phyloP scores from a whole-genome alignment of 176 grass and related monocot species.

The Lolium perenne region DNA sequence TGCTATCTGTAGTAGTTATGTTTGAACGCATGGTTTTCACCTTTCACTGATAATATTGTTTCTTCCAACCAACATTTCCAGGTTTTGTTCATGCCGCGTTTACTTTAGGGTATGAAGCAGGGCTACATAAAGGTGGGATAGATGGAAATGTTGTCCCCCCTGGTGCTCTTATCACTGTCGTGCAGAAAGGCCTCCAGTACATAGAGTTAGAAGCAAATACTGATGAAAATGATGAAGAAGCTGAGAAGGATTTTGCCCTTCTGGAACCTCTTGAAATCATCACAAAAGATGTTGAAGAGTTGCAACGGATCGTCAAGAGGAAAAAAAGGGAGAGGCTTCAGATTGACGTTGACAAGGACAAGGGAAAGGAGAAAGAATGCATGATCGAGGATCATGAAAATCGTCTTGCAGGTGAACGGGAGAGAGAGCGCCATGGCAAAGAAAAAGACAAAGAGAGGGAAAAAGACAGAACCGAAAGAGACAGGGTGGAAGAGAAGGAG shows the following conservation, averaged over 20 bases:
- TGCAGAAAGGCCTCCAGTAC: constrained; percentile 97
- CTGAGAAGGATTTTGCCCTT: constrained; percentile 83
- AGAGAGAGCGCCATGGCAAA: constrained; percentile 67
- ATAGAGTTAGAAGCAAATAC: constrained; percentile 97
- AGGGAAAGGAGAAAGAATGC: constrained; percentile 67
- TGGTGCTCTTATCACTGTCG: constrained; percentile 82
- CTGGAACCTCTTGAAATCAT: constrained; percentile 96
- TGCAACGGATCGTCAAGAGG: constrained; percentile 92
- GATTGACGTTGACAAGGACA: constrained; percentile 70
- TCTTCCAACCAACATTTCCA: constrained; percentile 42
- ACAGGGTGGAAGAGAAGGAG: constrained; percentile 61
- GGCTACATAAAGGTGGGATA: constrained; percentile 80
- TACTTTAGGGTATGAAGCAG: constrained; percentile 87
- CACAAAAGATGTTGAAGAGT: constrained; percentile 84
- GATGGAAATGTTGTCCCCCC: constrained; percentile 90
- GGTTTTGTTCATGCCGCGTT: constrained; percentile 91
- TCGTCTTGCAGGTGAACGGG: constrained; percentile 54
- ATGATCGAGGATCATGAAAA: constrained; percentile 59
- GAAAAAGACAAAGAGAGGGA: constrained; percentile 76
- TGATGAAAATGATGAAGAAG: constrained; percentile 66
- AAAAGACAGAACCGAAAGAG: constrained; percentile 62
- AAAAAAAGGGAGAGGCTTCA: constrained; percentile 67
- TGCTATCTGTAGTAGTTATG: constrained; percentile 24
- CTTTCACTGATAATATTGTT: constrained; percentile 36
- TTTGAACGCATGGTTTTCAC: constrained; percentile 19